Base-by-base conservation (phyloP, 202 grass and related monocot genomes). In the Zoysia matrella region DNA sequence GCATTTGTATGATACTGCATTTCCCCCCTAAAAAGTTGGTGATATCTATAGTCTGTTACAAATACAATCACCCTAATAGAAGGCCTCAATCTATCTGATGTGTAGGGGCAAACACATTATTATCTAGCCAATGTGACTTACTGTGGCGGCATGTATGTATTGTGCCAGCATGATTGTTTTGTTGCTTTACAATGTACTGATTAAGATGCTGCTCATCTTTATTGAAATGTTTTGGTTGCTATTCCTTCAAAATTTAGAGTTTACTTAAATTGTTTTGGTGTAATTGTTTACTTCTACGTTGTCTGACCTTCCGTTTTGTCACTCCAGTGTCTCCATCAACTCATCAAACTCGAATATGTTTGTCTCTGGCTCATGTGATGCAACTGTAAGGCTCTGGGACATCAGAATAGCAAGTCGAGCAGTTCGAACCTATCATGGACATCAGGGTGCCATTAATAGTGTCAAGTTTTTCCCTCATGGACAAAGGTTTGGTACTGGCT, bases 391-490 rank as follows among this genome's bases (percentile, higher is more conserved):
- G 60, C 69, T 99, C 64, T 99, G 96, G 96, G 96, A 99, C 86
- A 85, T 85, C 67, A 92, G 96, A 73, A 99, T 95, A 79, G 92
- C 92, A 63, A 99, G 93, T 65, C 86, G 96, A 45, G 96, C 96
- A 83, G 93, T 90, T 87, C 89, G 89, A 73, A 99, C 96, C 43
- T 99, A 91, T 79, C 82, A 99, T 76, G 96, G 92, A 65, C 96
- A 99, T 48, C 82, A 93, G 60, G 85, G 81, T 7, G 96, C 89
- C 60, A 92, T 99, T 85, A 99, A 99, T 58, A 82, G 89, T 58
- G 91, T 99, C 68, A 99, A 89, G 89, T 92, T 99, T 83, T 99
- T 95, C 77, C 96, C 96, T 73, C 93, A 99, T 85, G 92, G 96
- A n/a, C 91, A 92, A 60, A 89, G 96, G 67, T 95, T 99, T 56